phyloP scores from a whole-genome alignment of 305 asterid genomes.

The Andrographis paniculata region DNA sequence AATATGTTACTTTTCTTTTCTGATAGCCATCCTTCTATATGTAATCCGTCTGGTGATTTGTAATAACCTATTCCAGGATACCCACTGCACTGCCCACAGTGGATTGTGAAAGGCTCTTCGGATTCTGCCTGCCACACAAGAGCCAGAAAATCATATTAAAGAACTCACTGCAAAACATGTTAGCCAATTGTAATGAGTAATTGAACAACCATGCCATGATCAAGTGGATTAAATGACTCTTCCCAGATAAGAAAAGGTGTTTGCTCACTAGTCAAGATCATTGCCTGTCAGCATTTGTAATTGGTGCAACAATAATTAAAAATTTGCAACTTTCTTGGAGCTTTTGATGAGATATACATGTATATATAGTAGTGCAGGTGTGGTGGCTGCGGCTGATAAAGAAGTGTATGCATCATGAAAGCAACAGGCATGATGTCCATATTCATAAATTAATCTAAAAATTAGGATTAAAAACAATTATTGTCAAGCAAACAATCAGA shows the following conservation, averaged over 20 bases:
- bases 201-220: neutral
- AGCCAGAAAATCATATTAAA: neutral
- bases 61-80: conserved; percentile 27
- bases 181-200: too few relatives aligned
- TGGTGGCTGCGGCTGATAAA: too few relatives aligned
- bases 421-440: too few relatives aligned
- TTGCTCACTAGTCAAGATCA: neutral
- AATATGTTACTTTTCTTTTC: neutral
- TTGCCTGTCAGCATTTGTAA: neutral
- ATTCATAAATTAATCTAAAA: too few relatives aligned
- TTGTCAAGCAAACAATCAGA: neutral
- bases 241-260: neutral
- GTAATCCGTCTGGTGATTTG: neutral
- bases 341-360: too few relatives aligned
- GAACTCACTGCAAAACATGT: too few relatives aligned
- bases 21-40: neutral
- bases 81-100: conserved; percentile 60
- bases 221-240: neutral
- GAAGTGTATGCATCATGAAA: too few relatives aligned
- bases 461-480: too few relatives aligned
- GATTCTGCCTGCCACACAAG: conserved; percentile 30
- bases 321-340: too few relatives aligned
- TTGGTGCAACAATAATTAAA: neutral
- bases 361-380: too few relatives aligned
- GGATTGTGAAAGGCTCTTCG: conserved; percentile 26